Evolutionary conservation across 805 yeast species (phyloP).

Genomic region (Wickerhamomyces chaumierensis): DNA sequence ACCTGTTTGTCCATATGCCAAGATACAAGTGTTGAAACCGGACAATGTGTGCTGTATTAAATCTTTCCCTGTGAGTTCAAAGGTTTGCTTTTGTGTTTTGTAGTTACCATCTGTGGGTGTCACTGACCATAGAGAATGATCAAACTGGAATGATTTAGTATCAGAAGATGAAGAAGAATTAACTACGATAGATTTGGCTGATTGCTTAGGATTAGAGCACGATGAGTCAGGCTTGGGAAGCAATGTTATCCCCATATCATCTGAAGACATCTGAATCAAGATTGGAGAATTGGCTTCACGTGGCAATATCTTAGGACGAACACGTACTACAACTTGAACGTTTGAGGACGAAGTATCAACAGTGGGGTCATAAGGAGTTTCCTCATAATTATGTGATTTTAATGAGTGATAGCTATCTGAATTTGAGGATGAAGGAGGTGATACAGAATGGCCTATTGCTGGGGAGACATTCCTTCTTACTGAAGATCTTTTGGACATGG

Average conservation of each 20-base stretch:
- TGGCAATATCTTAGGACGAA: constrained; percentile 28
- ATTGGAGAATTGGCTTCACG: constrained; percentile 12
- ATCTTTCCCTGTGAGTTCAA: constrained; percentile 43
- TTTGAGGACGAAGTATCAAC: constrained; percentile 11
- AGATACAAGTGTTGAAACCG: constrained; percentile 65
- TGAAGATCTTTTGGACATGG: no score
- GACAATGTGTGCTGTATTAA: constrained; percentile 50
- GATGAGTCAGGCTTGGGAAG: constrained; percentile 5
- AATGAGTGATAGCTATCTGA: no score
- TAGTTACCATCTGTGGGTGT: constrained; percentile 22
- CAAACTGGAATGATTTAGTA: constrained; percentile 34
- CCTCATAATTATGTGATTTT: no score
- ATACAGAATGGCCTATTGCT: no score
- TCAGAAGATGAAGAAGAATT: constrained; percentile 2
- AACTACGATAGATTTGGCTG: no score
- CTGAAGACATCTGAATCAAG: constrained; percentile 11
- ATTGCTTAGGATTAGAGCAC: no score
- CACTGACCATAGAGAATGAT: constrained; percentile 40
- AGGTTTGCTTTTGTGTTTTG: constrained; percentile 40
- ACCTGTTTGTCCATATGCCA: constrained; percentile 78
- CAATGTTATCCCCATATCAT: constrained; percentile 5
- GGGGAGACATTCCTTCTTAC: no score
- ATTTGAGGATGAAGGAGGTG: no score
- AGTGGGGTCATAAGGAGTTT: no score
- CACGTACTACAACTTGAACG: constrained; percentile 41